Evolutionary conservation across 805 yeast species (phyloP).

Genomic region (Blastobotrys muscicola): DNA sequence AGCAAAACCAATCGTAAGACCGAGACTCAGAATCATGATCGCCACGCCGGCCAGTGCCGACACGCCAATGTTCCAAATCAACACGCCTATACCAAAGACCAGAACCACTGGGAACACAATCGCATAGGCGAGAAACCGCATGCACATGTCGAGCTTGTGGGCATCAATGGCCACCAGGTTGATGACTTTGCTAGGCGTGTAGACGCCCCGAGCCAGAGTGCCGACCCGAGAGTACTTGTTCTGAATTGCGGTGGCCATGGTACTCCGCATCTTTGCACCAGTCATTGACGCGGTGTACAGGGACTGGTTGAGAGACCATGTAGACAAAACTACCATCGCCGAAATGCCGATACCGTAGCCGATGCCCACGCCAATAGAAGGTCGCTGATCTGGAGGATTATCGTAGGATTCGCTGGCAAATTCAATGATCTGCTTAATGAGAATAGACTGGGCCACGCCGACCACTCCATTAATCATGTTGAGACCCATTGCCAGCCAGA

Average conservation of each 20-base stretch:
- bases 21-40: slow-evolving; percentile 25
- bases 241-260: slow-evolving; percentile 56
- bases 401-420: slow-evolving; percentile 49
- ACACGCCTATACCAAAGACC: slow-evolving; percentile 46
- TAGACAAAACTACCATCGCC: slow-evolving; percentile 40
- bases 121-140: slow-evolving; percentile 51
- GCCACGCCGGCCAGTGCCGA: slow-evolving; percentile 56
- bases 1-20: slow-evolving; percentile 22
- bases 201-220: slow-evolving; percentile 42
- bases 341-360: slow-evolving; percentile 68
- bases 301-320: slow-evolving; percentile 47
- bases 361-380: slow-evolving; percentile 47
- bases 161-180: slow-evolving; percentile 64
- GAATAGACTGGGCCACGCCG: slow-evolving; percentile 49
- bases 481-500: slow-evolving; percentile 25
- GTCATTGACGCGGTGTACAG: slow-evolving; percentile 48
- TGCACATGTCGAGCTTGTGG: slow-evolving; percentile 61
- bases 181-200: slow-evolving; percentile 55
- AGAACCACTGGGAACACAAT: slow-evolving; percentile 52
- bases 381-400: slow-evolving; percentile 23
- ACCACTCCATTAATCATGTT: slow-evolving; percentile 22
- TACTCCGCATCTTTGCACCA: slow-evolving; percentile 64
- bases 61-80: slow-evolving; percentile 55
- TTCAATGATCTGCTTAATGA: slow-evolving; percentile 51
- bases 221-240: slow-evolving; percentile 52